Evolutionary conservation across 2,329 filamentous ascomycete species (phyloP), one percentile per base, ranked within the genome.

Genomic region (Trichoderma sp.): DNA sequence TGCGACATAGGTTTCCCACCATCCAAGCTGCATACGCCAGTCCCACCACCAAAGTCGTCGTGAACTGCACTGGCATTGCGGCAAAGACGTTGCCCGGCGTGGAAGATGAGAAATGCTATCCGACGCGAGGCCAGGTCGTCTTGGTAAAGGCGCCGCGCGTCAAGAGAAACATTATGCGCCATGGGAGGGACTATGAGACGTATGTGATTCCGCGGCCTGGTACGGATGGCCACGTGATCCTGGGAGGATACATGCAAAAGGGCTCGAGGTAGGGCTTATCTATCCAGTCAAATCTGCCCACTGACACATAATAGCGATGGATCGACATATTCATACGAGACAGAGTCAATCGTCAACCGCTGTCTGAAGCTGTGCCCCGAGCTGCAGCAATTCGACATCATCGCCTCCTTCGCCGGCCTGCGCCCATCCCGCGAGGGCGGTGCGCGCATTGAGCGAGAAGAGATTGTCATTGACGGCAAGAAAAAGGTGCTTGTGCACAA

Each of bases 391-490:
- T 74, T 73, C 0, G 76, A 81, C 59, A 65, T 81, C 4, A 72
- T 82, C 2, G 77, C 77, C 1, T 77, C 71, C 0, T 74, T 78
- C 24, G 72, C 78, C 0, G 78, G 79, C 4, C 72, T 79, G 10
- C 71, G 79, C 13, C 79, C 79, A 1, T 81, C 79, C 1, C 77
- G 79, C 1, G 74, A 79, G 58, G 83, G 84, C 14, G 79, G 81
- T 43, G 79, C 77, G 46, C 79, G 82, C 2, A 80, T 85, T 21
- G 83, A 84, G 72, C 72, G 83, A 10, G 82, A 83, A 59, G 60
- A 71, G 10, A 21, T 77, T 7, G 24, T 66, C 0, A 71, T 80
- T 3, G 68, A 67, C 2, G 77, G 74, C 6, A 34, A 73, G 49
- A 70, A 71, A 18, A 71, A 74, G 1, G 66, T 70, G 0, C 56